phyloP scores from a whole-genome alignment of 2,329 filamentous ascomycete species.

The Colletotrichum paranaense region DNA sequence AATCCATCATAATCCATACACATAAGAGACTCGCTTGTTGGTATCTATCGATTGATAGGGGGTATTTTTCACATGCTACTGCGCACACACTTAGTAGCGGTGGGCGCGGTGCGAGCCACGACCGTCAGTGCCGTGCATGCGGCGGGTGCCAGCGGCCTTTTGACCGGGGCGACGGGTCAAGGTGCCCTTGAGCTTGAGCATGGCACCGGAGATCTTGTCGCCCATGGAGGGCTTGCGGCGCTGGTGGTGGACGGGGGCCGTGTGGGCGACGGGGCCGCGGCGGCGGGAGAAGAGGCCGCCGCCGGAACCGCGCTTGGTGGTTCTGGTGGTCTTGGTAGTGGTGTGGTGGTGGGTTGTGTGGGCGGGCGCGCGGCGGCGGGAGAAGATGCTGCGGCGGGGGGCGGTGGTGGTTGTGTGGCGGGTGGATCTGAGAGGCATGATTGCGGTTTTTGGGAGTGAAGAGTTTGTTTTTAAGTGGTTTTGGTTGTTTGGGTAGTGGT shows the following conservation, averaged over 20 bases:
- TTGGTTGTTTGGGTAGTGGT: conserved; percentile 8
- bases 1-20: conserved; percentile 11
- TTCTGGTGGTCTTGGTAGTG: conserved; percentile 36
- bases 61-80: background rate
- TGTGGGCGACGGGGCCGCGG: conserved; percentile 38
- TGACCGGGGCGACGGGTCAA: conserved; percentile 73
- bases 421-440: conserved; percentile 46
- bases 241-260: conserved; percentile 66
- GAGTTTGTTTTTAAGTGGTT: background rate
- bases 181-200: conserved; percentile 78
- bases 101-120: conserved; percentile 60
- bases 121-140: conserved; percentile 81
- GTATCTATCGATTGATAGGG: background rate
- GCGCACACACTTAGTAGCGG: conserved; percentile 35
- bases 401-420: conserved; percentile 37
- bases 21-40: background rate
- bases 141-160: conserved; percentile 77
- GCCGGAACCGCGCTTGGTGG: conserved; percentile 49
- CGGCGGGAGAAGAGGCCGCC: conserved; percentile 53
- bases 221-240: conserved; percentile 75
- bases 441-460: conserved; percentile 30
- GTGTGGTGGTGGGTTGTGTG: conserved; percentile 39
- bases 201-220: conserved; percentile 82
- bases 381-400: conserved; percentile 37
- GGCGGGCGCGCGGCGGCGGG: conserved; percentile 39